phyloP scores from a whole-genome alignment of 2,329 filamentous ascomycete genomes.

The Aspergillus eucalypticola region DNA sequence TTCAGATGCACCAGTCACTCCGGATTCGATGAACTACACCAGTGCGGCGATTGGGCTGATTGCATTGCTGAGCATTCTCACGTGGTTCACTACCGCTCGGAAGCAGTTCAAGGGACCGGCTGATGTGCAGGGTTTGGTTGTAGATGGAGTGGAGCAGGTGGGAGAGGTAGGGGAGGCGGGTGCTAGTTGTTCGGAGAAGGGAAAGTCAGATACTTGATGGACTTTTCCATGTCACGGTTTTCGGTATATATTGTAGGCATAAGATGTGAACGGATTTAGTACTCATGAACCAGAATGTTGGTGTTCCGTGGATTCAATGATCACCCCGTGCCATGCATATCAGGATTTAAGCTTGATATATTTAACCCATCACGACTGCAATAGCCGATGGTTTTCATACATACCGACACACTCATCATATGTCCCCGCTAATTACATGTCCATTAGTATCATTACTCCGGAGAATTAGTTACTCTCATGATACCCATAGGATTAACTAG shows the following conservation, averaged over 20 bases:
- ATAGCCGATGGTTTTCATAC: too few relatives aligned
- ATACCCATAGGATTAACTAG: too few relatives aligned
- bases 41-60: constrained; percentile 58
- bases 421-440: too few relatives aligned
- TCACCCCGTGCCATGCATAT: too few relatives aligned
- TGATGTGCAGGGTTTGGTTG: constrained; percentile 7
- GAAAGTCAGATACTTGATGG: not conserved
- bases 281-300: not conserved
- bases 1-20: constrained; percentile 50
- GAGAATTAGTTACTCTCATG: too few relatives aligned
- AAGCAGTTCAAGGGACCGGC: constrained; percentile 54
- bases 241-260: not conserved
- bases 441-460: too few relatives aligned
- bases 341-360: not conserved
- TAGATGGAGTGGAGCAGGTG: not conserved
- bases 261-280: not conserved
- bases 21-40: constrained; percentile 61
- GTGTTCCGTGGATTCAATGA: too few relatives aligned
- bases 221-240: not conserved
- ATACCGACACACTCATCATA: too few relatives aligned
- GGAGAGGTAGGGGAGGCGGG: not conserved
- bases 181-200: not conserved
- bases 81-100: constrained; percentile 54
- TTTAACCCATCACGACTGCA: too few relatives aligned
- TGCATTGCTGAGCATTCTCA: constrained; percentile 52